These are phyloP conservation scores for Ustilago vetiveriae DNA, from an alignment of 1,284 basidiomycete species.

Conservation along the genomic window DNA sequence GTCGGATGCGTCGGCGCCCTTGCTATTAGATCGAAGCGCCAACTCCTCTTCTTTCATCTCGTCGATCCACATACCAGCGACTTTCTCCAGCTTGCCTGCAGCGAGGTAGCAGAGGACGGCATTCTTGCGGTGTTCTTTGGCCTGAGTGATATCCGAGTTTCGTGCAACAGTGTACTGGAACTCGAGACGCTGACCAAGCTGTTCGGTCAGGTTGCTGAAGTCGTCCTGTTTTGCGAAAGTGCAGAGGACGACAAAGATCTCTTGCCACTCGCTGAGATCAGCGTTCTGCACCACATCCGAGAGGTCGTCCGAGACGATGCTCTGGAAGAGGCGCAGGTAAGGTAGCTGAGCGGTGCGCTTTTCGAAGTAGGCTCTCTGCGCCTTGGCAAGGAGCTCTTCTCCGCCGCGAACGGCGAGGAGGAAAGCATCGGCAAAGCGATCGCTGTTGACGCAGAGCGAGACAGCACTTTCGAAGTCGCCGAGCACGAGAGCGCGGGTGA, in stretches of 20 bases:
- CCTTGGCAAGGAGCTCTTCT: conserved; percentile 84
- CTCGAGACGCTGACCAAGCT: conserved; percentile 89
- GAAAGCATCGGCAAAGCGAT: conserved; percentile 92
- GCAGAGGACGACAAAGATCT: conserved; percentile 95
- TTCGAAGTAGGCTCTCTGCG: conserved; percentile 94
- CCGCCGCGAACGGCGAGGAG: conserved; percentile 91
- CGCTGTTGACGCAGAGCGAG: conserved; percentile 85
- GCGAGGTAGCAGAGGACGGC: conserved; percentile 89
- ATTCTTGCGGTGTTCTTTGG: conserved; percentile 79
- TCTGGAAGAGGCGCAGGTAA: conserved; percentile 93
- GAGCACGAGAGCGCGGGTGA: conserved; percentile 91
- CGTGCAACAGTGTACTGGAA: conserved; percentile 75
- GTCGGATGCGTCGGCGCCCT: conserved; percentile 18
- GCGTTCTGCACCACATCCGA: conserved; percentile 94
- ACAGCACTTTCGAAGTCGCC: conserved; percentile 95
- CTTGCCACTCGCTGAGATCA: conserved; percentile 92
- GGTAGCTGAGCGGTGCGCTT: conserved; percentile 79
- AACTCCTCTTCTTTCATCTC: conserved; percentile 88
- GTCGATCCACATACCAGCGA: conserved; percentile 91
- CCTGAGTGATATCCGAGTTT: conserved; percentile 58
- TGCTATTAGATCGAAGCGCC: conserved; percentile 41
- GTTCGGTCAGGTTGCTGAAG: conserved; percentile 85
- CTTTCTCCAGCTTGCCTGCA: conserved; percentile 85
- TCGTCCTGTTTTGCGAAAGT: conserved; percentile 89
- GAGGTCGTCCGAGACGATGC: conserved; percentile 91